These are phyloP conservation scores for Plasmodium inui DNA, from an alignment of 169 alveolate species.

Conservation along the genomic window DNA sequence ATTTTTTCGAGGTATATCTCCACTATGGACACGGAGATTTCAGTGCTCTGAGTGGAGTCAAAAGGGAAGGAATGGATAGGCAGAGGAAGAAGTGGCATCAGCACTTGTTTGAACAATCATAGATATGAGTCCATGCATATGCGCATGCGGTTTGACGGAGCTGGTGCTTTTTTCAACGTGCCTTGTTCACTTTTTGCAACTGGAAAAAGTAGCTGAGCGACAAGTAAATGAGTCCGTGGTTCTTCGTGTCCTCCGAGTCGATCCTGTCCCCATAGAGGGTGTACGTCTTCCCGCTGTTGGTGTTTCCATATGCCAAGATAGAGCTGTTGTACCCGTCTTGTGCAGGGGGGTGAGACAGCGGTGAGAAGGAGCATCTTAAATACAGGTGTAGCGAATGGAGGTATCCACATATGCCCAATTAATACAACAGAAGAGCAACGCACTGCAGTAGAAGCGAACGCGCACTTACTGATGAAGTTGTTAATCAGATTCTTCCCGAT, in stretches of 20 bases:
- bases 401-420: background rate
- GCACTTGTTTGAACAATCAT: background rate
- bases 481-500: constrained; percentile 44
- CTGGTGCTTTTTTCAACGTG: background rate
- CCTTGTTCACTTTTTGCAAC: constrained; percentile 34
- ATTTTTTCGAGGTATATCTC: constrained; percentile 69
- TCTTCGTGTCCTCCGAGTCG: background rate
- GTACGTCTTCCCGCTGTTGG: constrained; percentile 71
- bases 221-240: constrained; percentile 39
- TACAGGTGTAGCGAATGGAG: background rate
- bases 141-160: background rate
- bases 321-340: constrained; percentile 73
- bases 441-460: background rate
- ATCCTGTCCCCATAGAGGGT: constrained; percentile 56
- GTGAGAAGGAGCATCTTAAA: background rate
- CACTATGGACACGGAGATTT: constrained; percentile 39
- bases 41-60: constrained; percentile 14
- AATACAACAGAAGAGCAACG: background rate
- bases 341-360: background rate
- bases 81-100: background rate
- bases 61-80: background rate
- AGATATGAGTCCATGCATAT: background rate
- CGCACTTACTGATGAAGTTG: constrained; percentile 43
- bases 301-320: constrained; percentile 70
- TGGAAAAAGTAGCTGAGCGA: constrained; percentile 49